A percentile compares a stretch with the other conserved stretches of the same genome.
phyloP scores from a whole-genome alignment of 805 yeast species.

The Schizosaccharomyces pombe region DNA sequence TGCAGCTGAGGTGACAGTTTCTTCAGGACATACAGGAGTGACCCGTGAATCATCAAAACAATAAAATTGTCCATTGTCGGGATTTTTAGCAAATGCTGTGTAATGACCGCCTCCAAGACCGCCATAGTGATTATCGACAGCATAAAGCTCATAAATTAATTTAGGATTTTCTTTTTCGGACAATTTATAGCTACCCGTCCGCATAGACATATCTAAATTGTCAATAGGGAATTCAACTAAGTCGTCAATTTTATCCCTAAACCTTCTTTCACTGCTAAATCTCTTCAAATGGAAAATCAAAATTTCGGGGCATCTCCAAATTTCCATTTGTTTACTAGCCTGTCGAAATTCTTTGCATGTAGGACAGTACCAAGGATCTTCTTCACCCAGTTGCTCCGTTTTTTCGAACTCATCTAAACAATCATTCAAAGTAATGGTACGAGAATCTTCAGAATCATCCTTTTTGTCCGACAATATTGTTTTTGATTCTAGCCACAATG shows the following conservation, averaged over 20 bases:
- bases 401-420: conserved; percentile 54
- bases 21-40: conserved; percentile 31
- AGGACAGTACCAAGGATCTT: conserved; percentile 89
- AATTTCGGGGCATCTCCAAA: conserved; percentile 87
- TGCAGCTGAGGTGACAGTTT: conserved; percentile 49
- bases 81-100: conserved; percentile 70
- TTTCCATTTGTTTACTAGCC: conserved; percentile 71
- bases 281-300: conserved; percentile 74
- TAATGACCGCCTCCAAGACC: conserved; percentile 96
- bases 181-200: conserved; percentile 21
- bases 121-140: conserved; percentile 88
- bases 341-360: conserved; percentile 67
- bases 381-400: conserved; percentile 66
- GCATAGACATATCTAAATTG: conserved; percentile 48
- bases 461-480: neutral
- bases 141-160: conserved; percentile 58
- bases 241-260: conserved; percentile 63
- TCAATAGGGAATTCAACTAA: conserved; percentile 71
- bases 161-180: conserved; percentile 3
- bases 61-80: conserved; percentile 60
- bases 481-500: conserved; percentile 1
- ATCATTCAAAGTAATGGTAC: conserved; percentile 33
- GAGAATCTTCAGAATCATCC: neutral
- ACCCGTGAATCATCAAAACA: conserved; percentile 65
- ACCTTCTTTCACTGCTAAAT: conserved; percentile 27